Base-by-base conservation (phyloP, 306 rosid species). In the Vigna radiata region DNA sequence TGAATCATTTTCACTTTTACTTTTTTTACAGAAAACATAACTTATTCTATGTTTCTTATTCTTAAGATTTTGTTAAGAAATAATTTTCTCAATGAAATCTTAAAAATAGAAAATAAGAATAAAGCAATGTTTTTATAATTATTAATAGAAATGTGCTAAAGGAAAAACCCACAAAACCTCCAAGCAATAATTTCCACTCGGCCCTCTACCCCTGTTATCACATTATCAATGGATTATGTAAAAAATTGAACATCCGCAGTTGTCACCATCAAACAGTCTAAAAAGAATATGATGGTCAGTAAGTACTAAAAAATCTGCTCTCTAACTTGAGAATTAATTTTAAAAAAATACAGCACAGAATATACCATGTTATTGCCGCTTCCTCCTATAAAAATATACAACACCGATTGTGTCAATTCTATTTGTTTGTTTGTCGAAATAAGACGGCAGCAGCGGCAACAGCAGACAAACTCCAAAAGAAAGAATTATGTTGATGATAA, bases 401-500 rank as follows among this genome's bases (percentile, higher is more conserved):
- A 87, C 76, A 87, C 83, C 89, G 83, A 80, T 82, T 74, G 80
- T 80, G 90, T 76, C 82, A 81, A 72, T 82, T 87, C 87, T 81
- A 83, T 69, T 76, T 85, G 90, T 87, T 90, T 84, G 86, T 87
- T 39, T 72, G 84, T 75, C 78, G 87, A 88, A 85, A 86, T 82
- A 87, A 87, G 89, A 90, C 84, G 70, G 87, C 58, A 2, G 88
- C 87, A 46, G 81, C 83, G 25, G 78, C 80, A 85, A 80, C 80
- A 83, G 84, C 77, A 85, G 82, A 85, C 84, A 91, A 90, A 82
- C 89, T 79, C 90, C 84, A 85, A 79, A 83, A 88, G 86, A 56
- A 90, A 91, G 94, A 94, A 91, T 89, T 87, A 90, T 80, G 86
- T 84, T 85, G 91, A 89, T 74, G 82, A 88, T 78, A 89, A 83